phyloP scores from a whole-genome alignment of 352 stramenopile species.

The Phytophthora citrophthora region DNA sequence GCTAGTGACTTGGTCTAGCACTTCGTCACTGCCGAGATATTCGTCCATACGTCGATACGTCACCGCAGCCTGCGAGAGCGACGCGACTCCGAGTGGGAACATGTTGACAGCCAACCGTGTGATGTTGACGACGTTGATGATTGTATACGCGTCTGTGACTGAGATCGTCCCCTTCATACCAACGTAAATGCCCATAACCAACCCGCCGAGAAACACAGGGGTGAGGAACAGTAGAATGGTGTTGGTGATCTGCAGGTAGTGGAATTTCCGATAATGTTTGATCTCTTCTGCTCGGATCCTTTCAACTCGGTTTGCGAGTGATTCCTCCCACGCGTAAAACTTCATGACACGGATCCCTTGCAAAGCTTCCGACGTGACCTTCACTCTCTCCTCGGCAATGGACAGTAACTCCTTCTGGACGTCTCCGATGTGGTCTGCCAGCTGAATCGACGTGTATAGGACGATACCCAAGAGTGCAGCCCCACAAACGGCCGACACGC shows the following conservation, averaged over 20 bases:
- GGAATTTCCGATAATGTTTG: constrained; percentile 54
- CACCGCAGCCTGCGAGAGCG: constrained; percentile 33
- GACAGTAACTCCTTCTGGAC: constrained; percentile 26
- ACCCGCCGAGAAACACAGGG: constrained; percentile 41
- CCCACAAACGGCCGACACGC: constrained; percentile 15
- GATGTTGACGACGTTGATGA: constrained; percentile 49
- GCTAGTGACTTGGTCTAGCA: background rate
- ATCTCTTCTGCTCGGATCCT: constrained; percentile 52
- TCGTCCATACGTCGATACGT: constrained; percentile 34
- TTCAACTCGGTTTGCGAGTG: constrained; percentile 47
- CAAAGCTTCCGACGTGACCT: constrained; percentile 93
- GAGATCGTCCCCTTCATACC: constrained; percentile 37
- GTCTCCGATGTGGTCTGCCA: constrained; percentile 16
- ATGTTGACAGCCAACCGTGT: constrained; percentile 34
- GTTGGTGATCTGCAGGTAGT: constrained; percentile 61
- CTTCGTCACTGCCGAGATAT: constrained; percentile 33
- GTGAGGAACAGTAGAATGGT: constrained; percentile 55
- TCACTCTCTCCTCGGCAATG: constrained; percentile 83
- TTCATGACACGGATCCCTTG: constrained; percentile 91
- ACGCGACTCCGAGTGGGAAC: constrained; percentile 35
- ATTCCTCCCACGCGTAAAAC: constrained; percentile 88
- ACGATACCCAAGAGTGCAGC: constrained; percentile 30
- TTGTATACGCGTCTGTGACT: constrained; percentile 55
- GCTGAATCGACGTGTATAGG: constrained; percentile 23
- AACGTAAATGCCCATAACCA: constrained; percentile 51